Evolutionary conservation across 2,329 filamentous ascomycete genomes (phyloP), one percentile per base, ranked within the genome.

Genomic region (Nemania sp.): DNA sequence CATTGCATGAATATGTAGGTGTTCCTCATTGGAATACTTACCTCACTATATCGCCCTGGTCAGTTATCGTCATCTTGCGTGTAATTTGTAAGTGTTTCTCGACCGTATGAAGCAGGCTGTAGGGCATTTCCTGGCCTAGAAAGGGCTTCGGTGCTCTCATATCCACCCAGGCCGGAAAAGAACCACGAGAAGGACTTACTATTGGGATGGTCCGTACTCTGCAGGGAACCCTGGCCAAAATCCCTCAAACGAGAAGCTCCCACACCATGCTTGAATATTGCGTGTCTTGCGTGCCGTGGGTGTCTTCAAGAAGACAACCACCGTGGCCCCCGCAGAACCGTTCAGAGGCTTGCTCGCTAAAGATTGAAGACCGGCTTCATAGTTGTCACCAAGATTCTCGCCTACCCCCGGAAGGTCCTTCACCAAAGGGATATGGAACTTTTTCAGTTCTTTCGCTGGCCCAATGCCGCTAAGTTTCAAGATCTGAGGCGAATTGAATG

Each of bases 401-500:
- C 82, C 83, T 1, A 85, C 83, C 1, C 81, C 81, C 0, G 78
- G 77, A 0, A 80, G 75, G 42, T 81, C 75, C 3, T 75, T 74
- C 1, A 84, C 60, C 1, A 81, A 65, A 0, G 75, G 68, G 37
- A 85, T 84, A 15, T 77, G 69, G 53, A 80, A 75, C n/a, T 73
- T 68, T 4, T 75, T 53, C 1, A 85, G 74, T 18, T 80, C 76
- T 0, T 72, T 69, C 1, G 71, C 72, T 1, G 79, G 76, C 0
- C 81, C 81, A 25, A 84, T 74, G 9, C 82, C 82, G 48, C 79
- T 81, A 0, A 83, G 74, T 70, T 81, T 80, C 2, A 85, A 77
- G 4, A 84, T 74, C 61, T 83, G 79, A 0, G 82, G 82, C 3
- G 78, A 78, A 68, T 82, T 81, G 67, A 83, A 80, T 2, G 77